Percentiles rank a stretch among this genome's conserved stretches.
These are phyloP conservation scores for Hirsutella minnesotensis DNA, from an alignment of 2,329 filamentous ascomycete species.

Conservation along the genomic window DNA sequence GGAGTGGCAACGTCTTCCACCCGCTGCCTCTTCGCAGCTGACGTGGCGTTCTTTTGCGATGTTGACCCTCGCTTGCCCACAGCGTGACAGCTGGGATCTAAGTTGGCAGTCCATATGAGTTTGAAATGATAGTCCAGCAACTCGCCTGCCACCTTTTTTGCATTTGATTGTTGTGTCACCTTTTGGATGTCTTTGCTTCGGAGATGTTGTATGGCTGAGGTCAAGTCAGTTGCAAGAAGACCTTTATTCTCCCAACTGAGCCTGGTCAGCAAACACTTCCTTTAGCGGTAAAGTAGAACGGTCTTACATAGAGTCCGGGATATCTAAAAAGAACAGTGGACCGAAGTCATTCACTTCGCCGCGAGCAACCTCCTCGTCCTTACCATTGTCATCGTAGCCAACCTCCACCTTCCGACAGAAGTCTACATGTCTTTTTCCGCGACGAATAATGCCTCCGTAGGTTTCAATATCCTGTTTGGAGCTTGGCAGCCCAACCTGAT, in stretches of 20 bases:
- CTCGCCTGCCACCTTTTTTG: not conserved
- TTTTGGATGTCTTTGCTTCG: not conserved
- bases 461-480: not conserved
- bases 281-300: not conserved
- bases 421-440: not conserved
- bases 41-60: not conserved
- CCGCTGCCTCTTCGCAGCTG: not conserved
- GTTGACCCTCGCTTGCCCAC: not conserved
- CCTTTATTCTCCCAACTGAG: not conserved
- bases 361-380: not conserved
- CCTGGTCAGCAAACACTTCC: not conserved
- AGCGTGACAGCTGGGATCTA: not conserved
- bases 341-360: not conserved
- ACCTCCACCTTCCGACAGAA: not conserved
- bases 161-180: not conserved
- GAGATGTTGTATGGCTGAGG: not conserved
- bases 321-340: not conserved
- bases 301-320: not conserved
- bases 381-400: too few relatives aligned
- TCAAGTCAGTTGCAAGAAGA: not conserved
- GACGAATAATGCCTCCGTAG: not conserved
- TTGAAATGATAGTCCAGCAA: not conserved
- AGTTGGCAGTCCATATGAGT: not conserved
- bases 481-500: not conserved
- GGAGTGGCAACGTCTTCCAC: not conserved